These are phyloP conservation scores for Arachnopeziza araneosa DNA, from an alignment of 2,329 filamentous ascomycete species.

Conservation along the genomic window DNA sequence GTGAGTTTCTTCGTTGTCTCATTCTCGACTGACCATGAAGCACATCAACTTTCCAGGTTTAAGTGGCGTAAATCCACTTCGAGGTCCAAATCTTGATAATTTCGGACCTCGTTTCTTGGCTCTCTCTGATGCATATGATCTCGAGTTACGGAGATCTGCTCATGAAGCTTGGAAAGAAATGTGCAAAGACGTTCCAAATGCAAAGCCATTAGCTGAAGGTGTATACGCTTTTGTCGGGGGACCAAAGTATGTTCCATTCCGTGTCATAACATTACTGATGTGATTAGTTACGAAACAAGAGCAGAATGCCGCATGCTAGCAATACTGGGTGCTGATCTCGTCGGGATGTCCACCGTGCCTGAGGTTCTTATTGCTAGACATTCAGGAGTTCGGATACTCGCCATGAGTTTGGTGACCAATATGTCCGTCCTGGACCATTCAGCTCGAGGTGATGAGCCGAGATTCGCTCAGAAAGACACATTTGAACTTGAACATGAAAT, in stretches of 20 bases:
- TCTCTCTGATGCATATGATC: constrained; percentile 20
- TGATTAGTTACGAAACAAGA: constrained; percentile 50
- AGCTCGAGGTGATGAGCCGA: constrained; percentile 50
- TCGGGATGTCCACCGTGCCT: constrained; percentile 65
- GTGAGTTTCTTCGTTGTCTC: constrained; percentile 33
- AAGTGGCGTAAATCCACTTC: constrained; percentile 13
- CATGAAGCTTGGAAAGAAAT: constrained; percentile 14
- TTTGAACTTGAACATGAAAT: constrained; percentile 49
- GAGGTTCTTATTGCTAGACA: constrained; percentile 63
- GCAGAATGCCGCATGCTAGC: constrained; percentile 59
- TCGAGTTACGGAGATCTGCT: constrained; percentile 14
- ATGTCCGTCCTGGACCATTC: constrained; percentile 54
- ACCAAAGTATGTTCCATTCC: constrained; percentile 11
- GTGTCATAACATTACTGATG: constrained; percentile 4
- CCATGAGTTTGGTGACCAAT: constrained; percentile 63
- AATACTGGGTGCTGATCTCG: constrained; percentile 58
- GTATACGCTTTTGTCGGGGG: constrained; percentile 18
- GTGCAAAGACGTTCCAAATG: constrained; percentile 1
- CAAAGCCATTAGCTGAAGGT: constrained; percentile 11
- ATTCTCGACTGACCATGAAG: constrained; percentile 4
- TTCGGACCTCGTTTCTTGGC: constrained; percentile 15
- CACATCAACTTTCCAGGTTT: constrained; percentile 17
- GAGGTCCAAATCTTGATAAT: constrained; percentile 3
- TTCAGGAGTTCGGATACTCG: constrained; percentile 55
- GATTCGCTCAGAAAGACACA: constrained; percentile 44